Percentiles rank a stretch among this genome's conserved stretches.
These are phyloP conservation scores for Fulvia fulva DNA, from an alignment of 2,329 filamentous ascomycete species.

Conservation along the genomic window DNA sequence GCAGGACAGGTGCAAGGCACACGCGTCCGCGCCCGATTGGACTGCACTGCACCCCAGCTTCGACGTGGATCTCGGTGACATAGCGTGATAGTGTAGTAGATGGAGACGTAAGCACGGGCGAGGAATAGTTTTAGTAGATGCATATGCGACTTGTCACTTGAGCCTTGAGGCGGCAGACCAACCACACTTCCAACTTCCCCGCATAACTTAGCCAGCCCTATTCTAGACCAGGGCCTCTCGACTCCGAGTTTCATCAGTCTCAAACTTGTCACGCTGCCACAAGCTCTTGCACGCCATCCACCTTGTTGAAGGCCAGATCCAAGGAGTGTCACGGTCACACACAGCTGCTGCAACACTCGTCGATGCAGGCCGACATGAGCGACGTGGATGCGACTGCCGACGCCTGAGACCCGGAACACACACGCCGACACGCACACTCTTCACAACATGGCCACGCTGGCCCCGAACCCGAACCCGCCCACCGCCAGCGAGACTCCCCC, in stretches of 20 bases:
- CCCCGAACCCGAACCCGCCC: neutral
- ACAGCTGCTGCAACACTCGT: neutral
- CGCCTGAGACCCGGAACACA: neutral
- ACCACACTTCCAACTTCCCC: neutral
- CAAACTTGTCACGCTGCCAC: neutral
- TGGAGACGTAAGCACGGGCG: neutral
- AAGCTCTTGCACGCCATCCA: neutral
- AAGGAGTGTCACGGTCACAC: neutral
- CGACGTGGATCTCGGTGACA: neutral
- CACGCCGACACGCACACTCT: neutral
- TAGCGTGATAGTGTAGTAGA: too few relatives aligned
- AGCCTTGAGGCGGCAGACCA: neutral
- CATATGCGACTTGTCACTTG: neutral
- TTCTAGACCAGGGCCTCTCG: neutral
- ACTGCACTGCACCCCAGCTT: neutral
- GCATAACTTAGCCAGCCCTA: neutral
- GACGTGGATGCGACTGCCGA: neutral
- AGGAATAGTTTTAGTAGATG: neutral
- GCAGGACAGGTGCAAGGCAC: neutral
- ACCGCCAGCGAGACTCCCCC: neutral
- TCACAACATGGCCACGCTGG: neutral
- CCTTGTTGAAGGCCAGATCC: neutral
- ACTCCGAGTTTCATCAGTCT: too few relatives aligned
- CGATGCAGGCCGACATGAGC: neutral
- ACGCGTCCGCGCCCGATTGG: neutral